Evolutionary conservation across 2,329 filamentous ascomycete genomes (phyloP).

Genomic region (Aspergillaceae sp.): DNA sequence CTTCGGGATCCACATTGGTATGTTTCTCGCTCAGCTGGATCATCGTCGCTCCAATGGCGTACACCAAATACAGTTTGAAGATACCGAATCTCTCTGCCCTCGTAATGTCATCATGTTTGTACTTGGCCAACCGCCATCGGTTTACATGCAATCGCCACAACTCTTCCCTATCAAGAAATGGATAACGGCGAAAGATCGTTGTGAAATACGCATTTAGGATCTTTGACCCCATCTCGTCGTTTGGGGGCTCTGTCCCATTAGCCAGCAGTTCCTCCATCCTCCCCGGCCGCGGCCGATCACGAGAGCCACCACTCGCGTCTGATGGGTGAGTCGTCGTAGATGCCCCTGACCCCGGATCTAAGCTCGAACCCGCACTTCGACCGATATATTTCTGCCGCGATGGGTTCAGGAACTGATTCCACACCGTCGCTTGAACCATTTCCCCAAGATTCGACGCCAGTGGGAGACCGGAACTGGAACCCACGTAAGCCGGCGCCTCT

Average conservation of each 20-base stretch:
- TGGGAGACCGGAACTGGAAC: conserved; percentile 43
- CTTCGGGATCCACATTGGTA: conserved; percentile 36
- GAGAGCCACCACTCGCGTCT: conserved; percentile 6
- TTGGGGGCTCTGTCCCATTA: conserved; percentile 39
- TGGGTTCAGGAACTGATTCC: conserved; percentile 42
- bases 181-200: conserved; percentile 42
- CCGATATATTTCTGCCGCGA: conserved; percentile 13
- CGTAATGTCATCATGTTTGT: conserved; percentile 26
- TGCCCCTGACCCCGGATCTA: conserved; percentile 1
- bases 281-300: conserved; percentile 16
- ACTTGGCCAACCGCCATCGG: conserved; percentile 31
- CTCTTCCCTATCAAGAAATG: conserved; percentile 41
- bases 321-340: conserved; percentile 11
- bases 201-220: conserved; percentile 41
- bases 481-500: conserved; percentile 43
- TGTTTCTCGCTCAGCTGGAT: conserved; percentile 42
- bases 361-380: conserved; percentile 7
- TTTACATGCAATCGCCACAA: conserved; percentile 39
- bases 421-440: conserved; percentile 48
- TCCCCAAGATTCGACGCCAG: conserved; percentile 44
- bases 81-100: conserved; percentile 37
- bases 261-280: conserved; percentile 37
- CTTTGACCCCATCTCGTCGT: conserved; percentile 37
- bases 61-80: conserved; percentile 46
- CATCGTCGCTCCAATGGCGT: conserved; percentile 44